Evolutionary conservation across 2,329 filamentous ascomycete species (phyloP).

Genomic region (Aspergillus thermomutatus): DNA sequence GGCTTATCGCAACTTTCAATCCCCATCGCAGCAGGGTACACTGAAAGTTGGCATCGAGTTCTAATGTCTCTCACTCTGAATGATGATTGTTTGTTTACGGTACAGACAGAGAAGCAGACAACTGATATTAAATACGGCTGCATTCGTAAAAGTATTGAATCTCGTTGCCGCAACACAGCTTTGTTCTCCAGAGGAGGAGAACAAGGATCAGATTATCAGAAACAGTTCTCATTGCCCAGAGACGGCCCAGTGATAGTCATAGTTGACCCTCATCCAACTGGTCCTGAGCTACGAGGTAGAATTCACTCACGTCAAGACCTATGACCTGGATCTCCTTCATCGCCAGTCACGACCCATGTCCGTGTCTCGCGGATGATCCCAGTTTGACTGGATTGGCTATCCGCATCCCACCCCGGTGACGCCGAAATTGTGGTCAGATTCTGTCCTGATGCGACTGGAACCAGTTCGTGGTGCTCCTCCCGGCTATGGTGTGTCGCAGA

Average conservation of each 20-base stretch:
- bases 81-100: too few relatives aligned
- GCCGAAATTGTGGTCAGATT: constrained; percentile 11
- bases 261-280: too few relatives aligned
- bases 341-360: constrained; percentile 12
- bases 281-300: too few relatives aligned
- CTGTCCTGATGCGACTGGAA: constrained; percentile 1
- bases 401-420: constrained; percentile 11
- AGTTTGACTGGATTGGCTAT: constrained; percentile 17
- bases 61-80: neutral
- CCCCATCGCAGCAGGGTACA: neutral
- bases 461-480: constrained; percentile 3
- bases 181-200: too few relatives aligned
- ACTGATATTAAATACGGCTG: too few relatives aligned
- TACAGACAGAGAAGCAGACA: too few relatives aligned
- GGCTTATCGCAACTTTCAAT: neutral
- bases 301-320: neutral
- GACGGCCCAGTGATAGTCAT: too few relatives aligned
- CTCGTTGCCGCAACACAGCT: too few relatives aligned
- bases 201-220: too few relatives aligned
- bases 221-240: too few relatives aligned
- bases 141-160: too few relatives aligned
- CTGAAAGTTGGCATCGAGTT: neutral
- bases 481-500: neutral
- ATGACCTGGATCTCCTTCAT: neutral
- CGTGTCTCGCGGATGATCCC: constrained; percentile 16